Evolutionary conservation across 192 early-diverging fungal species (phyloP).

Genomic region (Fimicolochytrium jonesii): DNA sequence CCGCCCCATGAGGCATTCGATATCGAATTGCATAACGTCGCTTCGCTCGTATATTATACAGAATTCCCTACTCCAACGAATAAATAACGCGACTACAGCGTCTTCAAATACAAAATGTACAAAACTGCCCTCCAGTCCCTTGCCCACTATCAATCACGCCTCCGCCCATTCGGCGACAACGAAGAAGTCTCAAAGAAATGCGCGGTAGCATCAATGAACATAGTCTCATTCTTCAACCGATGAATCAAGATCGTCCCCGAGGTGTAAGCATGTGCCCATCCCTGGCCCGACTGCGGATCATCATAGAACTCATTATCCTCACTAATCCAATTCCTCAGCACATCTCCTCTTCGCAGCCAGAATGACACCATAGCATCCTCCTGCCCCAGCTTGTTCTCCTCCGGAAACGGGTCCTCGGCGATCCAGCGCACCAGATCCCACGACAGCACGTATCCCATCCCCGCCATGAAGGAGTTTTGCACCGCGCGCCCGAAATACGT

Average conservation of each 20-base stretch:
- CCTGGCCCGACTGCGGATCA: slow-evolving; percentile 4
- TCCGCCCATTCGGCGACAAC: not conserved
- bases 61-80: no score
- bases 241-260: slow-evolving; percentile 24
- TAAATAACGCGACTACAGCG: no score
- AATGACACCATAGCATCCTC: slow-evolving; percentile 21
- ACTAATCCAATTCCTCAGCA: slow-evolving; percentile 13
- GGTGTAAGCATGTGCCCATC: slow-evolving; percentile 26
- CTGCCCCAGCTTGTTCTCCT: slow-evolving; percentile 14
- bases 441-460: slow-evolving; percentile 32
- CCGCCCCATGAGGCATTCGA: no score
- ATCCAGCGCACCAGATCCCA: slow-evolving; percentile 29
- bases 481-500: slow-evolving; percentile 26
- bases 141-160: no score
- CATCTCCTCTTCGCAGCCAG: slow-evolving; percentile 7
- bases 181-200: slow-evolving; percentile 19
- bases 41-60: no score
- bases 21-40: no score
- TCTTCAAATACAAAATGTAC: no score
- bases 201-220: slow-evolving; percentile 7
- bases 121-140: no score
- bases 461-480: slow-evolving; percentile 23
- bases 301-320: slow-evolving; percentile 25
- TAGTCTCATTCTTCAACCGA: slow-evolving; percentile 17
- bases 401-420: slow-evolving; percentile 5